These are phyloP conservation scores for Tremellales sp. DNA, from an alignment of 1,284 basidiomycete species.

Conservation along the genomic window DNA sequence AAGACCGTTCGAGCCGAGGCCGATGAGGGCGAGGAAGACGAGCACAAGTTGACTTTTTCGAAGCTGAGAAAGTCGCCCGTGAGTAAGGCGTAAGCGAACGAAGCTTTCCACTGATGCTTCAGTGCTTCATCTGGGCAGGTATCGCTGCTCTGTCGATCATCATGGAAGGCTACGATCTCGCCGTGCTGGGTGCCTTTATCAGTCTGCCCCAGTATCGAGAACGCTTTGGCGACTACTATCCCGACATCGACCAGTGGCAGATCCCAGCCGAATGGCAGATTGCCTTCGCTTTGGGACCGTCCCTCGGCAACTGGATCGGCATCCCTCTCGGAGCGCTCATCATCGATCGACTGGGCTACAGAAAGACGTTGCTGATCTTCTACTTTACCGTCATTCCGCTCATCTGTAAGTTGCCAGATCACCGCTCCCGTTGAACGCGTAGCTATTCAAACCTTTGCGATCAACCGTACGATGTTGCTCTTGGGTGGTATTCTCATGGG, in stretches of 20 bases:
- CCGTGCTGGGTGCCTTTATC: constrained; percentile 11
- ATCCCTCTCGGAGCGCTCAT: constrained; percentile 14
- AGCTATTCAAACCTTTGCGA: constrained; percentile 41
- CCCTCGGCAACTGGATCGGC: constrained; percentile 11
- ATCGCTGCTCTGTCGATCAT: constrained; percentile 30
- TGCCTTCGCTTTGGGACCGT: constrained; percentile 5
- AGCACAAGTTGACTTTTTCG: neutral
- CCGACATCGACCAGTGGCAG: constrained; percentile 13
- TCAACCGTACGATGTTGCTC: constrained; percentile 2
- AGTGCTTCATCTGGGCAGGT: constrained; percentile 48
- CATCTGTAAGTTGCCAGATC: constrained; percentile 9
- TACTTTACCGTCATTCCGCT: constrained; percentile 30
- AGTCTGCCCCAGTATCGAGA: constrained; percentile 19
- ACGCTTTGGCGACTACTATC: constrained; percentile 5
- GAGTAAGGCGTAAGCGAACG: neutral
- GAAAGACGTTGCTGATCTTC: constrained; percentile 12
- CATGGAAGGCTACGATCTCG: constrained; percentile 20
- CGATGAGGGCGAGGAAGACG: neutral
- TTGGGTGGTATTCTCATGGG: constrained; percentile 18
- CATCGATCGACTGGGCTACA: constrained; percentile 24
- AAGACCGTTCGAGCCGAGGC: neutral
- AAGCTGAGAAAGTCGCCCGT: neutral
- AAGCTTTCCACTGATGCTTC: neutral
- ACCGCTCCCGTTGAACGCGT: neutral
- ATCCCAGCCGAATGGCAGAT: constrained; percentile 23